Evolutionary conservation across 2,329 filamentous ascomycete genomes (phyloP), one percentile per base, ranked within the genome.

Genomic region (Epicoccum nigrum): DNA sequence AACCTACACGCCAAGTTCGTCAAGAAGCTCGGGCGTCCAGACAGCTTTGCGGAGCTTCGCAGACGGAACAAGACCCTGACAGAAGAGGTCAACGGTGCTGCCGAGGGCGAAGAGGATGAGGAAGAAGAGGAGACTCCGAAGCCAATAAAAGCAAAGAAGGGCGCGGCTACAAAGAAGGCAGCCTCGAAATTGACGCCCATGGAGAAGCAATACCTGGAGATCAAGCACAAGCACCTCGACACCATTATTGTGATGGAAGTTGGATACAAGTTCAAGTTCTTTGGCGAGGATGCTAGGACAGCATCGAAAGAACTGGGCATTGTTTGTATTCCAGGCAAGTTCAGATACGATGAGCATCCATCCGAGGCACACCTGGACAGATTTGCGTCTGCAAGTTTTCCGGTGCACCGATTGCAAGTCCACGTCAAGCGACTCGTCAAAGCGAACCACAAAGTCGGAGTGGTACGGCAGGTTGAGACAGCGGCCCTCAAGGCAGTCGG

Each of bases 181-280:
- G 83, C 74, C n/a, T 86, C 82, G 46, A 97, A 97, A 70, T 82
- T 99, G 54, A 99, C 94, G 0, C 94, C 94, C 0, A 89, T 99
- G 86, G 92, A 97, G 72, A 83, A 89, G 32, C 94, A 97, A 66
- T 89, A 96, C 51, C 81, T 99, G 5, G 92, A 96, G 15, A 96
- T 99, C 73, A 99, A 99, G 76, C 83, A 86, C 54, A 90, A 93
- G 62, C 87, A 97, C 69, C 82, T 91, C 77, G 94, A 97, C 69
- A 94, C 93, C 0, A 66, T 99, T 16, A 80, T 99, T 45, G 89
- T 97, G 11, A 86, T 97, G 44, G 93, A 99, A 71, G 94, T 97
- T 7, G 94, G 94, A 42, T 99, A 99, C 77, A 99, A 99, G 71
- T 99, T 96, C 75, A 87, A 89, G 27, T 96, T 99, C 77, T 96